Evolutionary conservation across 2,329 filamentous ascomycete species (phyloP).

Genomic region (Colletotrichum magnum): DNA sequence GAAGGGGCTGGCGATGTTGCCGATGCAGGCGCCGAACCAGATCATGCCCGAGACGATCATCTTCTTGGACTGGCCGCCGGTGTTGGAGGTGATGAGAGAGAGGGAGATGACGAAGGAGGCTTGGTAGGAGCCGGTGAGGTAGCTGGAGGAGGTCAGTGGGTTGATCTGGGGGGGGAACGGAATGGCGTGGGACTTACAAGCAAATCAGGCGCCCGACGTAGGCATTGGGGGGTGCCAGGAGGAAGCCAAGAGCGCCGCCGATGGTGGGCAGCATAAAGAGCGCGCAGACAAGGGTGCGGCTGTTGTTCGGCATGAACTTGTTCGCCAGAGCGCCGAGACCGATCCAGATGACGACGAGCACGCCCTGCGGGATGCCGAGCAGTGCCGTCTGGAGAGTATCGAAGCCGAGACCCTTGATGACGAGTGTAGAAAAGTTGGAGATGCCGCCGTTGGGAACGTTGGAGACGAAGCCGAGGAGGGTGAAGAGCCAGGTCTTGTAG

Average conservation of each 20-base stretch:
- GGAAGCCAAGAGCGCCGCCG: conserved; percentile 69
- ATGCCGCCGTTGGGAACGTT: conserved; percentile 72
- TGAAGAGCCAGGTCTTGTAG: conserved; percentile 72
- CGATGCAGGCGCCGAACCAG: conserved; percentile 72
- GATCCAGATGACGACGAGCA: conserved; percentile 55
- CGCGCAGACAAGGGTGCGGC: conserved; percentile 67
- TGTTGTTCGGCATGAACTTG: conserved; percentile 57
- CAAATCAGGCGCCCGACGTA: conserved; percentile 69
- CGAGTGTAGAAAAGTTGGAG: conserved; percentile 72
- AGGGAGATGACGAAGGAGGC: conserved; percentile 58
- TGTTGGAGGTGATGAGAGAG: conserved; percentile 64
- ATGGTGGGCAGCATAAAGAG: conserved; percentile 73
- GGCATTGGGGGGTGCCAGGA: conserved; percentile 64
- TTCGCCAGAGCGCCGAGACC: conserved; percentile 57
- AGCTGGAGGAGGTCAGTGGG: conserved; percentile 39
- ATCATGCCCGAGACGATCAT: conserved; percentile 74
- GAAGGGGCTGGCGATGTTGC: conserved; percentile 74
- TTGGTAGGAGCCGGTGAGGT: conserved; percentile 55
- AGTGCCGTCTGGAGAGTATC: conserved; percentile 53
- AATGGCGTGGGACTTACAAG: conserved; percentile 53
- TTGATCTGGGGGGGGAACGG: neutral
- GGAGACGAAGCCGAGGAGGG: conserved; percentile 65
- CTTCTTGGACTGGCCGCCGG: conserved; percentile 72
- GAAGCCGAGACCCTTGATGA: conserved; percentile 72
- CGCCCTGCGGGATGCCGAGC: conserved; percentile 56